Evolutionary conservation across 768 basidiomycete genomes (phyloP), one percentile per base, ranked within the genome.

Genomic region (Suillus weaverae): DNA sequence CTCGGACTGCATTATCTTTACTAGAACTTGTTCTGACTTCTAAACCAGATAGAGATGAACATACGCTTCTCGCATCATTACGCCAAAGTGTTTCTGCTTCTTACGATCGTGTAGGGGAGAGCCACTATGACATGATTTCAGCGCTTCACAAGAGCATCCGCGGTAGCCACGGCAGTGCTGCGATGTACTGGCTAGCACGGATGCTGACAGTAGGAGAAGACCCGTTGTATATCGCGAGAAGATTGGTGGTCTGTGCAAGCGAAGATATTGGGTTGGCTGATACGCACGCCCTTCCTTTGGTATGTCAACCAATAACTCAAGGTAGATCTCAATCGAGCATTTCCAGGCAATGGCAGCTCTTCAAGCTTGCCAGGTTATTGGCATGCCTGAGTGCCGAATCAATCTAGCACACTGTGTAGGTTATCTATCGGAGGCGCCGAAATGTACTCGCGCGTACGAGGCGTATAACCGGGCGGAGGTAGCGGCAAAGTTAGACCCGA

Each of bases 221-320:
- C 74, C 90, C 93, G 4, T 69, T 92, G 55, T 95, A 85, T 69
- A 83, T 94, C 64, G 89, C 87, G 7, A 81, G 91, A 41, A 81
- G 91, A 62, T 84, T 92, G 80, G 81, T 90, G 5, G 90, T 93
- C 8, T 87, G 90, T 68, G 92, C 94, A 3, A 91, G 90, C 67
- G 94, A 95, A 74, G 94, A 95, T 71, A 85, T 95, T 46, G 93
- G 94, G 0, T 77, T 93, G 8, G 92, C 92, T 33, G 90, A 95
- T 74, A 82, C 81, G 46, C 83, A 87, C n/a, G 91, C 90, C 0
- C 80, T 95, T 11, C 89, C 91, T 10, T 76, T 94, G 67, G 91
- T 89, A 64, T 64, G 85, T 60, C 43, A 55, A 61, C 63, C 30
- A 36, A 33, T 20, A 14, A 4, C 13, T 13, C 16, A 3, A 55